These are phyloP conservation scores for Colletotrichum sp. DNA, from an alignment of 2,329 filamentous ascomycete genomes.

Conservation along the genomic window DNA sequence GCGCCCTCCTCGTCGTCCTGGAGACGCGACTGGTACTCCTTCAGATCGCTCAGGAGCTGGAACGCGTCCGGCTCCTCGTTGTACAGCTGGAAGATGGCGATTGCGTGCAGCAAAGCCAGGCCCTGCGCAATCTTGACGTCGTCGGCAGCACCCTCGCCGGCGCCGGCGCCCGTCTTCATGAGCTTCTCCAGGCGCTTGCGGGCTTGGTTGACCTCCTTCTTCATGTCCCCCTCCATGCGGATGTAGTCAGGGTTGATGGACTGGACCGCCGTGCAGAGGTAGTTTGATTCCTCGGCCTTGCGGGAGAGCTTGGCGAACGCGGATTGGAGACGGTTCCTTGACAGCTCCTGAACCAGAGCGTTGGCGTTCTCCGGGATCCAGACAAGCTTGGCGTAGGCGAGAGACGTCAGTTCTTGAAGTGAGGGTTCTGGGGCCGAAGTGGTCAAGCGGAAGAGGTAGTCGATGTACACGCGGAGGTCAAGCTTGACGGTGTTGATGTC, in stretches of 20 bases:
- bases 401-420: slow-evolving; percentile 56
- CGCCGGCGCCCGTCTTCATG: slow-evolving; percentile 40
- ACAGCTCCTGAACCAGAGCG: slow-evolving; percentile 48
- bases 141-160: slow-evolving; percentile 32
- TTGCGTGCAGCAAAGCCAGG: slow-evolving; percentile 80
- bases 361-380: slow-evolving; percentile 22
- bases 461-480: slow-evolving; percentile 53
- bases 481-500: slow-evolving; percentile 39
- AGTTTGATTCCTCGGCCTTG: slow-evolving; percentile 55
- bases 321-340: slow-evolving; percentile 61
- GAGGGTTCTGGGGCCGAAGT: slow-evolving; percentile 42
- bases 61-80: slow-evolving; percentile 88
- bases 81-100: slow-evolving; percentile 88
- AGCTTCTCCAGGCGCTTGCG: slow-evolving; percentile 58
- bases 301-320: slow-evolving; percentile 63
- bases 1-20: slow-evolving; percentile 59
- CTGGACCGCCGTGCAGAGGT: slow-evolving; percentile 59
- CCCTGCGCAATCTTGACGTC: slow-evolving; percentile 59
- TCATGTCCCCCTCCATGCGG: slow-evolving; percentile 59
- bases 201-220: slow-evolving; percentile 57
- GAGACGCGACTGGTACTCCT: slow-evolving; percentile 73
- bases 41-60: slow-evolving; percentile 81
- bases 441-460: slow-evolving; percentile 59
- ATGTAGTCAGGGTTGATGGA: slow-evolving; percentile 57
- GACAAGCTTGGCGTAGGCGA: slow-evolving; percentile 58